Conservation (phyloP, 106 monocot genomes). For the Narthecium ossifragum region DNA sequence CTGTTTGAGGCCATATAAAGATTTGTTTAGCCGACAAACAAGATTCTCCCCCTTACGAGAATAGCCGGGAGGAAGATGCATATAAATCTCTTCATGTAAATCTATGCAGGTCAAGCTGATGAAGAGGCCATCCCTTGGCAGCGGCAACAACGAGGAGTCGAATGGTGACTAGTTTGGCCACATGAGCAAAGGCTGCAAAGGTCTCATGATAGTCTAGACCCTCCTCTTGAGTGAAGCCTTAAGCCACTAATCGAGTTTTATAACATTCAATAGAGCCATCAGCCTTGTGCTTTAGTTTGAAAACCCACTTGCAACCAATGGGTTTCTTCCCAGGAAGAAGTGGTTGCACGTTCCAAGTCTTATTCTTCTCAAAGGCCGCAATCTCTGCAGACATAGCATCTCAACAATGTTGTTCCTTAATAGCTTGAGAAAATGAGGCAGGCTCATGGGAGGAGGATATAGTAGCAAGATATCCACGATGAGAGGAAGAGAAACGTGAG, state of each 20-base stretch:
- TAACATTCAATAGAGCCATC: neutral
- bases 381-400: neutral
- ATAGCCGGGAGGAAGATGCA: neutral
- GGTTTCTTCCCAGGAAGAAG: neutral
- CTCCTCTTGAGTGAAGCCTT: neutral
- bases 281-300: neutral
- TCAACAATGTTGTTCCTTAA: neutral
- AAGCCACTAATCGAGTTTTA: neutral
- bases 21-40: conserved; percentile 5
- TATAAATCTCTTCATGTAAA: conserved; percentile 12
- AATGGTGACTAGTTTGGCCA: neutral
- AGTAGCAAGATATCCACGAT: neutral
- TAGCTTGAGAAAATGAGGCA: neutral
- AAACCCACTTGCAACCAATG: neutral
- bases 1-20: conserved; percentile 17
- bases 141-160: conserved; percentile 1
- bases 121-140: neutral
- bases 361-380: neutral
- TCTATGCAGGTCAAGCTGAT: conserved; percentile 8
- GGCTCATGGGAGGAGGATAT: neutral
- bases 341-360: neutral
- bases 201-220: neutral
- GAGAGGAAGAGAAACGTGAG: neutral
- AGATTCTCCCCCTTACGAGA: neutral
- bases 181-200: conserved; percentile 1